Evolutionary conservation across 208 protist genomes (phyloP), one percentile per base, ranked within the genome.

Genomic region (Trypanosoma cruzi): DNA sequence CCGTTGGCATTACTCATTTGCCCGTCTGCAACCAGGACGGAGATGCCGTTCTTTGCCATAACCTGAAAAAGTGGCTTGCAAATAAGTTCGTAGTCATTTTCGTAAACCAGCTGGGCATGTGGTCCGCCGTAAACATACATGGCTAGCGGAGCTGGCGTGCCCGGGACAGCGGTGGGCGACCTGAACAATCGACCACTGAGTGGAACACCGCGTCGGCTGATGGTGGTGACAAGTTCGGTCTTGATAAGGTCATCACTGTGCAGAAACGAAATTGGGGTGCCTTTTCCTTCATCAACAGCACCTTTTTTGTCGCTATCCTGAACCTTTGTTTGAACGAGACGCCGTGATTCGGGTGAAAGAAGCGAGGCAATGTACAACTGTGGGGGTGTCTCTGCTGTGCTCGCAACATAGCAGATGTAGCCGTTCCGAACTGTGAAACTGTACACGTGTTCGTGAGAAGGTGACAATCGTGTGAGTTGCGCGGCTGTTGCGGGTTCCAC

Each of bases 41-140:
- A 79, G 57, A 96, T 86, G 63, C 93, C 93, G 32, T 84, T 74
- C 24, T 62, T 76, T n/a, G 86, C 76, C 53, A 95, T 62, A 2
- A 81, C 53, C 70, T 97, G 90, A 61, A 94, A 78, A 11, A 71
- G 62, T 14, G 81, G 68, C 49, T 80, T 77, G 61, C 66, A 82
- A 1, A 66, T 37, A 31, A 18, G 60, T 22, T 89, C 82, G 64
- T 84, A 90, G 62, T 94, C 82, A 68, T 83, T 76, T 18, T 75
- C 78, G 60, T 78, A 81, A 1, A 97, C 89, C 4, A 94, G 85
- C 74, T 97, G 93, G n/a, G 79, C 89, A 62, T 89, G 87, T 13
- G 93, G 90, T 24, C 93, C 93, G 16, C 90, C 90, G 79, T 97
- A 97, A 18, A 97, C 75, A 40, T 80, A 88, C 13, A 97, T 37